A percentile compares a stretch with the other conserved stretches of the same genome.
These are phyloP conservation scores for Tricholoma flavovirens DNA, from an alignment of 768 basidiomycete genomes.

Conservation along the genomic window DNA sequence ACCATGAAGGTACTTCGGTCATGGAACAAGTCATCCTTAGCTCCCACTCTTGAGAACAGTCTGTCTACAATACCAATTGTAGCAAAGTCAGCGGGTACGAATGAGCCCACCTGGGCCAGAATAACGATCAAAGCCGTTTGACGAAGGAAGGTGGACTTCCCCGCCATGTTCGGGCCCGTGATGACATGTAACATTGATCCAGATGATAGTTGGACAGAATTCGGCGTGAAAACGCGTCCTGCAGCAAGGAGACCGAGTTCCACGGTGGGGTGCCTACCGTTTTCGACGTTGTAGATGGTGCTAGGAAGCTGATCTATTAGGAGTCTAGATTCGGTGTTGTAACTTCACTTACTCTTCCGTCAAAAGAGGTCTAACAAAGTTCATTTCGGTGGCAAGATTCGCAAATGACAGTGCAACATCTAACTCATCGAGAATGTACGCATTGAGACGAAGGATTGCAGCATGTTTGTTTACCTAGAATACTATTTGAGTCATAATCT, in stretches of 20 bases:
- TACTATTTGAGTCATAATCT: not conserved
- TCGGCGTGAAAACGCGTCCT: slow-evolving; percentile 79
- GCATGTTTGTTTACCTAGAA: slow-evolving; percentile 58
- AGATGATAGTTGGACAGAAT: slow-evolving; percentile 61
- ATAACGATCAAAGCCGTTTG: slow-evolving; percentile 88
- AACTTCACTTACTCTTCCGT: slow-evolving; percentile 48
- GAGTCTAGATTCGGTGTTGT: not conserved
- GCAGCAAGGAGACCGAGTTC: slow-evolving; percentile 76
- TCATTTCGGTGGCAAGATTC: slow-evolving; percentile 69
- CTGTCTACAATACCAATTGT: slow-evolving; percentile 82
- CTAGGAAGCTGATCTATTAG: slow-evolving; percentile 23
- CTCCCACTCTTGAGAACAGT: slow-evolving; percentile 91
- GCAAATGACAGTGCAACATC: slow-evolving; percentile 84
- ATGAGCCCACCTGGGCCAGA: slow-evolving; percentile 89
- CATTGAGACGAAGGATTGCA: slow-evolving; percentile 59
- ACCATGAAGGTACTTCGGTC: slow-evolving; percentile 98
- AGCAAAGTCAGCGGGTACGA: slow-evolving; percentile 84
- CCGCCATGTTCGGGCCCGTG: slow-evolving; percentile 95
- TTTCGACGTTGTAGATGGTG: slow-evolving; percentile 55
- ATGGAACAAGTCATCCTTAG: slow-evolving; percentile 90
- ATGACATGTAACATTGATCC: slow-evolving; percentile 69
- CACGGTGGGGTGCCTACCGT: slow-evolving; percentile 91
- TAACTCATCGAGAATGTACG: slow-evolving; percentile 78
- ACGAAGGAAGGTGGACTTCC: slow-evolving; percentile 89
- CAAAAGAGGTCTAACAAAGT: slow-evolving; percentile 67